A percentile compares a stretch with the other conserved stretches of the same genome.
Evolutionary conservation across 495 filamentous ascomycete genomes (phyloP).

Genomic region (Staphylotrichum longicolle): DNA sequence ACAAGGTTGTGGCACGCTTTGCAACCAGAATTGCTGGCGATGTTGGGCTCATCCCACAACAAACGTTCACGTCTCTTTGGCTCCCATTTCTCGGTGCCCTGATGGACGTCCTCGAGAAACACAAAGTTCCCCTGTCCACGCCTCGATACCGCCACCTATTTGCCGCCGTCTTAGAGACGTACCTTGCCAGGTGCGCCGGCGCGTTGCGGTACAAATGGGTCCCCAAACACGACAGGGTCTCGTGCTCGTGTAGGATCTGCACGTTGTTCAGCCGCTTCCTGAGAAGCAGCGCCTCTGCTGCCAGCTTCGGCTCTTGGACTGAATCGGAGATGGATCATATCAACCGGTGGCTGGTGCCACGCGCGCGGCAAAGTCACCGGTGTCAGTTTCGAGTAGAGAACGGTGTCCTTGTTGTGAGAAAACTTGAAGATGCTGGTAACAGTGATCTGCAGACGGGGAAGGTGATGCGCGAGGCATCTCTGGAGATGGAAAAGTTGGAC

Average conservation of each 20-base stretch:
- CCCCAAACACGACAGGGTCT: neutral
- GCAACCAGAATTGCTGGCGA: slow-evolving; percentile 17
- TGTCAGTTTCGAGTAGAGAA: slow-evolving; percentile 1
- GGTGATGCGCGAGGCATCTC: neutral
- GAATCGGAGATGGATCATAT: neutral
- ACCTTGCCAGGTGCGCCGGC: slow-evolving; percentile 14
- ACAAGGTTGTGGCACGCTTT: slow-evolving; percentile 16
- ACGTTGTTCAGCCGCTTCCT: slow-evolving; percentile 13
- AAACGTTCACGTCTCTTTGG: slow-evolving; percentile 23
- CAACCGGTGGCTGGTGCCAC: neutral
- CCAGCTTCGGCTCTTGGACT: neutral
- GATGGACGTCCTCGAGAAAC: slow-evolving; percentile 14
- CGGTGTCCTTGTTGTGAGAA: slow-evolving; percentile 1
- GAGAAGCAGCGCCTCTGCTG: neutral
- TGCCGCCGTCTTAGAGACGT: slow-evolving; percentile 19
- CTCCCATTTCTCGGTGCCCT: slow-evolving; percentile 23
- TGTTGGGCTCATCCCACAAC: slow-evolving; percentile 10
- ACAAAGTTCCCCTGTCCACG: slow-evolving; percentile 3
- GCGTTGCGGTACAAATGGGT: slow-evolving; percentile 2
- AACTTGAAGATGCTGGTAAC: neutral
- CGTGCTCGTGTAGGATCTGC: slow-evolving; percentile 16
- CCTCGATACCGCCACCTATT: slow-evolving; percentile 24
- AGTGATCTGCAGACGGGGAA: neutral
- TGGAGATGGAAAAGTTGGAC: slow-evolving; percentile 9
- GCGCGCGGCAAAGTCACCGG: neutral